phyloP scores from a whole-genome alignment of 306 rosid genomes.

The Fragaria nilgerrensis region DNA sequence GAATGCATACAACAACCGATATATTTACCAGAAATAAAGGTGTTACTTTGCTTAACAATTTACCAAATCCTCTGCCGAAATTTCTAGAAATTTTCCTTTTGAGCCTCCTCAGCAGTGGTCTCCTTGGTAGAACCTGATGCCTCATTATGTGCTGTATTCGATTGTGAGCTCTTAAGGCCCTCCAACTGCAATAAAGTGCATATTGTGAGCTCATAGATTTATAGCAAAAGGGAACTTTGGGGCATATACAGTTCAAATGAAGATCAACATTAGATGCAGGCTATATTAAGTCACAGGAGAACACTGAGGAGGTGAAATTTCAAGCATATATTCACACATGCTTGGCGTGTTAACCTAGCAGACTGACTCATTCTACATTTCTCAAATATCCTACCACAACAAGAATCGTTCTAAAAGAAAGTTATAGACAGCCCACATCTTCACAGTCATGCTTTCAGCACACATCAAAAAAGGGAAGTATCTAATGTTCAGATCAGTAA shows the following conservation, averaged over 20 bases:
- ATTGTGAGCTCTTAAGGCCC: slow-evolving; percentile 49
- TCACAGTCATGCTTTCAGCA: neutral
- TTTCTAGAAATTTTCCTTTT: slow-evolving; percentile 44
- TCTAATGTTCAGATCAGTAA: neutral
- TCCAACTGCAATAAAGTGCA: slow-evolving; percentile 54
- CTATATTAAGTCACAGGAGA: neutral
- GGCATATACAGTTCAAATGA: neutral
- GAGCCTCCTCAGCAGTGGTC: slow-evolving; percentile 45
- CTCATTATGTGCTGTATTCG: neutral
- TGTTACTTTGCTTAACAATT: slow-evolving; percentile 10
- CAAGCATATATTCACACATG: neutral
- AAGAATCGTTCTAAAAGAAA: neutral
- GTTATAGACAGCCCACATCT: neutral
- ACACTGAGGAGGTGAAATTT: neutral
- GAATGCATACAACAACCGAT: slow-evolving; percentile 5
- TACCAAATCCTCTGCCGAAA: neutral
- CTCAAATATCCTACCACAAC: slow-evolving; percentile 3
- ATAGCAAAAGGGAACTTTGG: neutral
- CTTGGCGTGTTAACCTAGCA: neutral
- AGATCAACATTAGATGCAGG: neutral
- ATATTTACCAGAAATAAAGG: slow-evolving; percentile 7
- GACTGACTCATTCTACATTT: neutral
- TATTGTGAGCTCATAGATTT: neutral
- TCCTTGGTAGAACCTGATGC: slow-evolving; percentile 49
- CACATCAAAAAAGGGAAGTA: neutral